Evolutionary conservation across 352 stramenopile species (phyloP), one percentile per base, ranked within the genome.

Genomic region (Pythium periplocum): DNA sequence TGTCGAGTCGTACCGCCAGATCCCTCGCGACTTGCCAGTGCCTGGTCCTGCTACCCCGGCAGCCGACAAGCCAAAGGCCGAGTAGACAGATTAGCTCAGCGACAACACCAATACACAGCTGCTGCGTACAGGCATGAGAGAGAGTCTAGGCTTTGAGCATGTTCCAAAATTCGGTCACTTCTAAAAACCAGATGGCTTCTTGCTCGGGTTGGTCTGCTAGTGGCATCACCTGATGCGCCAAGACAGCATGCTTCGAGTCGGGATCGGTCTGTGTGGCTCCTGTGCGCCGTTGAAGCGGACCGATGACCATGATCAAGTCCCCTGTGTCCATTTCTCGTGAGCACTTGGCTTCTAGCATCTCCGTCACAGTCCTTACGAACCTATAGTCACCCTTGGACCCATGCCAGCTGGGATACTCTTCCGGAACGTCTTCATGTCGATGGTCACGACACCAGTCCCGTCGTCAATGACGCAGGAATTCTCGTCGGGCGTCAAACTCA

Each of bases 241-340:
- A 37, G 1, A 64, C 17, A 9, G 34, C 12, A 11, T 12, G 17
- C 17, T 26, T 26, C 17, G 17, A 26, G 17, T 26, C 17, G 17
- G 17, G 17, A 26, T 26, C 17, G 17, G 17, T 26, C 17, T 26
- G 17, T 26, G 17, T 26, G 17, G 17, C 17, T 26, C 17, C 17
- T 26, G 17, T 40, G 12, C 51, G 57, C 34, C 57, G 57, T 44
- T 80, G 67, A 42, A 88, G 61, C 1, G 83, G 83, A 1, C 83
- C 83, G 49, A 93, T 90, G 12, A 80, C 65, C 78, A 93, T 87
- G n/a, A 90, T 64, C 44, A 85, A 85, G 55, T 86, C 76, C 31
- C 78, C 78, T 83, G 17, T 26, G 17, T 26, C 17, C 17, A 26
- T 26, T 26, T 26, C 17, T 26, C 17, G 17, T 26, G 17, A 26